These are phyloP conservation scores for Amphicarpaea edgeworthii DNA, from an alignment of 306 rosid genomes.

Conservation along the genomic window DNA sequence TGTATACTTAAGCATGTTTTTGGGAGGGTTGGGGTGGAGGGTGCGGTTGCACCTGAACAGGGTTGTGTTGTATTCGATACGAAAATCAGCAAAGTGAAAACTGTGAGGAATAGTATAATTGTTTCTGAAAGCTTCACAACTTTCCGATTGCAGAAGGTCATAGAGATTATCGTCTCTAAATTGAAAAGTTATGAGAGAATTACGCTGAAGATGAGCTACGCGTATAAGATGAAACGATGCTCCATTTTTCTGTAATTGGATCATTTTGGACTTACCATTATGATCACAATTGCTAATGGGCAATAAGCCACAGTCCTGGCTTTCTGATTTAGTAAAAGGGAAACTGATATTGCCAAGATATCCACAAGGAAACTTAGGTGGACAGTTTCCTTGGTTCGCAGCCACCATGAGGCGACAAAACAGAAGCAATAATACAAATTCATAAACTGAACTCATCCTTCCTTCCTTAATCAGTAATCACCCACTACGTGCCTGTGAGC, in stretches of 20 bases:
- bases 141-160: neutral
- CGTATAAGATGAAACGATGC: neutral
- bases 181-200: neutral
- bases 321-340: slow-evolving; percentile 42
- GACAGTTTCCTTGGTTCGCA: too few relatives aligned
- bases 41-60: slow-evolving; percentile 46
- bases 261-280: neutral
- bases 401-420: slow-evolving; percentile 34
- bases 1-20: neutral
- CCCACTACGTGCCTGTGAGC: too few relatives aligned
- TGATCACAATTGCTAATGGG: slow-evolving; percentile 25
- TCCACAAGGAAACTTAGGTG: slow-evolving; percentile 47
- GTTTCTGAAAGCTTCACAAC: slow-evolving; percentile 43
- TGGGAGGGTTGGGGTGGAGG: neutral
- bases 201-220: rapidly evolving
- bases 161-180: slow-evolving; percentile 32
- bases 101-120: slow-evolving; percentile 39
- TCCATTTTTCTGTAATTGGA: slow-evolving; percentile 41
- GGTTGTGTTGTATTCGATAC: neutral
- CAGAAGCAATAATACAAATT: slow-evolving; percentile 11
- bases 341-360: slow-evolving; percentile 31
- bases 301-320: slow-evolving; percentile 50
- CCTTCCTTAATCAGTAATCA: too few relatives aligned
- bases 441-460: slow-evolving; percentile 30
- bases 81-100: slow-evolving; percentile 28